A percentile compares a stretch with the other conserved stretches of the same genome.
Conservation (phyloP, 345 rosid genomes). For the Citrus reticulata region DNA sequence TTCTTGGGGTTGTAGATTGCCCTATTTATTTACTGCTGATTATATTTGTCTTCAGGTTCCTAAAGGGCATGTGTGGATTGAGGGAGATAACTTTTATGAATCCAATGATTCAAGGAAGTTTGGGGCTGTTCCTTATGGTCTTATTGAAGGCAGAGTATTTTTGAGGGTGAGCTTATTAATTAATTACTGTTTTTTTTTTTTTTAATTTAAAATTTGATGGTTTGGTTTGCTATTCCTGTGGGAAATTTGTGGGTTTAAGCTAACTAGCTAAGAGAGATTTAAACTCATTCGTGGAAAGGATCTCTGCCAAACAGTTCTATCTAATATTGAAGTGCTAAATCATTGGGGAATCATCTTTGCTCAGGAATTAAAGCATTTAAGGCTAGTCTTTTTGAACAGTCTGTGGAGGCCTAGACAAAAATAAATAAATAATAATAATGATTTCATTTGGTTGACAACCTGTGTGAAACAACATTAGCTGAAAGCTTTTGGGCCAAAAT, state of each 20-base stretch:
- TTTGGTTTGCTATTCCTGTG: background rate
- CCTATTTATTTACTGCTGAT: background rate
- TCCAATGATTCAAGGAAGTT: conserved; percentile 67
- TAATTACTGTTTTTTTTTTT: background rate
- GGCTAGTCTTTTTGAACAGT: too few relatives aligned
- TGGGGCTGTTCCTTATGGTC: conserved; percentile 77
- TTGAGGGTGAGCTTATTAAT: conserved; percentile 51
- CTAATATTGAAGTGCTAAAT: background rate
- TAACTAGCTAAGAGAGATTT: background rate
- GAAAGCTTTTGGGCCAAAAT: background rate
- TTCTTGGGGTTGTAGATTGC: background rate
- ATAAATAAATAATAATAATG: too few relatives aligned
- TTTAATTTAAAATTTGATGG: background rate
- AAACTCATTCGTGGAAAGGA: background rate
- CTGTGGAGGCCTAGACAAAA: too few relatives aligned
- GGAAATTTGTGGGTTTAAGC: background rate
- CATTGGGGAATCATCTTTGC: background rate
- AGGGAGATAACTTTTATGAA: conserved; percentile 61
- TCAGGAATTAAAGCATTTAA: background rate
- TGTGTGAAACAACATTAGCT: too few relatives aligned
- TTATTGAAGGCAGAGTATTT: conserved; percentile 54
- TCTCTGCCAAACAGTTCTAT: background rate
- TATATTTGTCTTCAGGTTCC: conserved; percentile 50
- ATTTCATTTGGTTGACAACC: too few relatives aligned
- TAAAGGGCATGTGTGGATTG: conserved; percentile 63